Evolutionary conservation across 345 rosid species (phyloP), one percentile per base, ranked within the genome.

Genomic region (Eucalyptus brandiana): DNA sequence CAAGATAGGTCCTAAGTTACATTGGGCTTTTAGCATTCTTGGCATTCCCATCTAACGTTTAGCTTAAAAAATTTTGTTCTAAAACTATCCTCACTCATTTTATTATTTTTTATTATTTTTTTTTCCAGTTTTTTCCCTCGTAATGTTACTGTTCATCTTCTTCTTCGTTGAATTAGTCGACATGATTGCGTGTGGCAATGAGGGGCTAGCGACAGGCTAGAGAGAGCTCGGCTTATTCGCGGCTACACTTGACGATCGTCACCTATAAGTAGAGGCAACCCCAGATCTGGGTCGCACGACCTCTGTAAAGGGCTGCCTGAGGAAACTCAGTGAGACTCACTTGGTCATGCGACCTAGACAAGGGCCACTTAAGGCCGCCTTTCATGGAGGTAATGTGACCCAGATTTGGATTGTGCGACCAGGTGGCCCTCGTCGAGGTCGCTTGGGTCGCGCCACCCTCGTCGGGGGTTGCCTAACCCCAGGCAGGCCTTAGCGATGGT

Each of bases 381-480:
- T 51, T 51, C 4, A 19, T 19, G 56, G 56, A 51, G 23, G 56
- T 51, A 9, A 51, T 3, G 0, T 1, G 2, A 51, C 56, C 9
- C 7, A 3, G 23, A 51, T 51, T 0, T 17, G 0, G 54, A 2
- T 51, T 0, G 4, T 51, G 21, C 8, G 9, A 51, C 4, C 4
- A 18, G 0, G 56, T 1, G 4, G 9, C 56, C 9, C 56, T 51
- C 0, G 9, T 1, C 0, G 0, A 51, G 54, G 54, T 18, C 0
- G 0, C 2, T 0, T 17, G 54, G 2, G 23, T 17, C 8, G 6
- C 1, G 4, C 1, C 0, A 51, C 8, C 8, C 56, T 51, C 1
- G 2, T 1, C 0, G 9, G 2, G 56, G 56, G 23, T 51, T 4
- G 0, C 2, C 0, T 51, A 0, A 51, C 23, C 56, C 1, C 0